phyloP scores from a whole-genome alignment of 805 yeast species.

The Wickerhamiella nectarea region DNA sequence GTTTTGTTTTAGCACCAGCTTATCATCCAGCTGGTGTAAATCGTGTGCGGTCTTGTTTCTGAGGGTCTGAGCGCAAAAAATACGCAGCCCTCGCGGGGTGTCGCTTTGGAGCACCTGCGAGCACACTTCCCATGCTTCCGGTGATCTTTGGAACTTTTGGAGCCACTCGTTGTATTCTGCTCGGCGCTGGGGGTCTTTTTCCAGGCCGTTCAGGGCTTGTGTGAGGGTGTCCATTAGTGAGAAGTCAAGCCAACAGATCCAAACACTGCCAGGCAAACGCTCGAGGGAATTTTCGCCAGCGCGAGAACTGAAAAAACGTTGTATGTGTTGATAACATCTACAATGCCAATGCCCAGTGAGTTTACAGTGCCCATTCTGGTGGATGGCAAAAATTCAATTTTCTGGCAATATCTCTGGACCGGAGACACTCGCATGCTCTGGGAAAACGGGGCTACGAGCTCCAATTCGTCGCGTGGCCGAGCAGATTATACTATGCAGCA shows the following conservation, averaged over 20 bases:
- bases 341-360: no score
- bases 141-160: slow-evolving; percentile 63
- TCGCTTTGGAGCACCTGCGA: slow-evolving; percentile 37
- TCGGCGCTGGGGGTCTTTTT: slow-evolving; percentile 17
- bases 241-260: background rate
- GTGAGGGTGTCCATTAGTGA: slow-evolving; percentile 27
- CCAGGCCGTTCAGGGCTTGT: slow-evolving; percentile 20
- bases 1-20: slow-evolving; percentile 51
- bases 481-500: no score
- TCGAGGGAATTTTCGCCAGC: no score
- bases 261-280: no score
- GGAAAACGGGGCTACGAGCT: no score
- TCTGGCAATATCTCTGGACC: no score
- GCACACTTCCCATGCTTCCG: slow-evolving; percentile 59
- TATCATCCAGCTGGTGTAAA: slow-evolving; percentile 55
- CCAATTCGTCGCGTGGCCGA: no score
- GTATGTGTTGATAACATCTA: no score
- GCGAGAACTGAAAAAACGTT: background rate
- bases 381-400: no score
- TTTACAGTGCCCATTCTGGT: no score
- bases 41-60: slow-evolving; percentile 78
- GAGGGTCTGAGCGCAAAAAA: slow-evolving; percentile 86
- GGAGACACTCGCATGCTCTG: no score
- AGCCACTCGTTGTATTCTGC: slow-evolving; percentile 40
- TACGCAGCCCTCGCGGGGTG: slow-evolving; percentile 37